Evolutionary conservation across 2,329 filamentous ascomycete species (phyloP), one percentile per base, ranked within the genome.

Genomic region (Ramichloridium luteum): DNA sequence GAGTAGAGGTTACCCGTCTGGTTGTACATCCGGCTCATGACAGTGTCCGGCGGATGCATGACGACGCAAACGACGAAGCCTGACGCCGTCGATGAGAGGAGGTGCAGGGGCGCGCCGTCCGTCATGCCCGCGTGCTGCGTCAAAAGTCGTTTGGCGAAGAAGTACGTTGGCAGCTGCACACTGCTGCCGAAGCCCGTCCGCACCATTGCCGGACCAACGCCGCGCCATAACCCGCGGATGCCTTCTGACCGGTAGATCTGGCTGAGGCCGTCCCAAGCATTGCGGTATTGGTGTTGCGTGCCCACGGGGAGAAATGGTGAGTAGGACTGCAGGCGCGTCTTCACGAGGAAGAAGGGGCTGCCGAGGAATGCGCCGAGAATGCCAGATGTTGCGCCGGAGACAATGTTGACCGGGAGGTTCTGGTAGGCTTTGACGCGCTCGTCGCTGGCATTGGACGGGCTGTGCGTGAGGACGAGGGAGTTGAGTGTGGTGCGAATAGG

Each of bases 1-100:
- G 72, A 77, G 67, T 98, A 98, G n/a, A 98, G 70, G 55, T 94
- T 93, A 31, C 90, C 90, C 40, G 86, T 93, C 58, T 98, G 90
- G 65, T 98, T 98, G 68, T 98, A 98, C 67, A 98, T 78, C 41
- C 90, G 80, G 40, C 84, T 90, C 90, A 98, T 98, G 61, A 98
- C 82, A 4, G 90, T 98, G 57, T 98, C 90, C 72, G 90, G 90
- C 32, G 90, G 90, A 53, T 98, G 90, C 90, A 98, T 98, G 42
- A 96, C 77, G 47, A 82, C 83, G 64, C 90, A 98, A 12, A 98
- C 90, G 9, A 93, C 90, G 50, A 98, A 93, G 1, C 90, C 90
- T 50, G 84, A 93, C 22, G 74, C 77, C 4, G 88, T 77, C 48
- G 85, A 93, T 57, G 84, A 93, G 22, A 83, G 71, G 44, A 98